Base-by-base conservation (phyloP, 2,329 filamentous ascomycete species). In the Talaromyces sp. region DNA sequence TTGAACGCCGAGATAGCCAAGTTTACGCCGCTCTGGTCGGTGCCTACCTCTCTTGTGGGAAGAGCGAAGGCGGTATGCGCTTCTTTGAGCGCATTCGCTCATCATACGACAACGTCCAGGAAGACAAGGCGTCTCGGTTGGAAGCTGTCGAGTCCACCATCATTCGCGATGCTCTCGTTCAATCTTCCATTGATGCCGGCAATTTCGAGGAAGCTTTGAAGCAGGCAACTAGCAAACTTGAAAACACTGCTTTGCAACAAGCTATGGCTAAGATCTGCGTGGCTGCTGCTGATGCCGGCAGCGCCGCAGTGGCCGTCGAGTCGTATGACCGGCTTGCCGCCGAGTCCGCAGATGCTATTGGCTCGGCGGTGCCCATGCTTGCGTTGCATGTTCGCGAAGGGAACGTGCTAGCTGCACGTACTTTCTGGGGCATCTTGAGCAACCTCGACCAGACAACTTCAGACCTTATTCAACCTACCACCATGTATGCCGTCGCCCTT, bases 21-120 rank as follows among this genome's bases (percentile, higher is more conserved):
- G 90, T 98, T 7, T 98, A 99, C 74, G 92, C 93, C 27, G 86
- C 94, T n/a, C 83, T 99, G 62, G 89, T 98, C 78, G 91, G 92
- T 70, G 93, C 93, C 1, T 98, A 98, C 73, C 86, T 96, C 64
- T 83, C 89, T 50, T 93, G 90, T 67, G 90, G 91, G 71, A 91
- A 94, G 78, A 79, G 90, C 41, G 89, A 92, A 47, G 92, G 92
- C 45, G 95, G 92, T 45, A 85, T 90, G 77, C 91, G 90, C 73
- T 98, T 99, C 77, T 89, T 95, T 75, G 84, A 90, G 70, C 93
- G 90, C 77, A 90, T 99, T 67, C 84, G 91, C 17, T 81, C 85
- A 25, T 83, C 80, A 0, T 82, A 86, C 59, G 74, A 80, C 39
- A 77, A 78, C 13, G 78, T 83, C 8, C 75, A 75, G 3, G 78